phyloP scores from a whole-genome alignment of 108 stramenopile species.

The Skeletonema grethae region DNA sequence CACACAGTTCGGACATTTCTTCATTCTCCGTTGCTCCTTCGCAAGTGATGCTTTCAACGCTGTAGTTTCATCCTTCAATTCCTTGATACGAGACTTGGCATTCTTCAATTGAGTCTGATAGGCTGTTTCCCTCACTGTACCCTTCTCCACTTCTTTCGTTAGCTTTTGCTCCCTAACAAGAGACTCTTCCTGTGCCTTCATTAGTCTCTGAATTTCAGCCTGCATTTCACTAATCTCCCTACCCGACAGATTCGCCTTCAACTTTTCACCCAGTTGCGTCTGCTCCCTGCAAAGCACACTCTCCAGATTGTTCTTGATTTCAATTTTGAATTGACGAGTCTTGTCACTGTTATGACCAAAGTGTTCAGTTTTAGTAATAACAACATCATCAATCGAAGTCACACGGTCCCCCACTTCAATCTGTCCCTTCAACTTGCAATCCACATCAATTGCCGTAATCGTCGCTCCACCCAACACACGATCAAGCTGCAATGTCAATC shows the following conservation, averaged over 20 bases:
- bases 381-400: conserved; percentile 2
- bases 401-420: conserved; percentile 9
- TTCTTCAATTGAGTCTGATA: neutral
- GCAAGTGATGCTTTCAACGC: neutral
- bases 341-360: neutral
- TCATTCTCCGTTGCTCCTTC: neutral
- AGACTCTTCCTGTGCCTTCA: neutral
- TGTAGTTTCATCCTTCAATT: neutral
- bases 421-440: neutral
- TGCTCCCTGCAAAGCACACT: neutral
- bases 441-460: neutral
- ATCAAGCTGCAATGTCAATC: neutral
- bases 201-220: neutral
- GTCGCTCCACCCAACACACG: neutral
- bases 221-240: neutral
- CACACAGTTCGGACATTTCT: neutral
- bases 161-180: neutral
- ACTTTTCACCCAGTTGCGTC: neutral
- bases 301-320: neutral
- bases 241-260: neutral
- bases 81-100: neutral
- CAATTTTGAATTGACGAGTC: neutral
- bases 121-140: neutral
- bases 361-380: neutral
- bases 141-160: neutral